phyloP scores from a whole-genome alignment of 371 early-diverging fungal genomes.

The Batkoa obscura region DNA sequence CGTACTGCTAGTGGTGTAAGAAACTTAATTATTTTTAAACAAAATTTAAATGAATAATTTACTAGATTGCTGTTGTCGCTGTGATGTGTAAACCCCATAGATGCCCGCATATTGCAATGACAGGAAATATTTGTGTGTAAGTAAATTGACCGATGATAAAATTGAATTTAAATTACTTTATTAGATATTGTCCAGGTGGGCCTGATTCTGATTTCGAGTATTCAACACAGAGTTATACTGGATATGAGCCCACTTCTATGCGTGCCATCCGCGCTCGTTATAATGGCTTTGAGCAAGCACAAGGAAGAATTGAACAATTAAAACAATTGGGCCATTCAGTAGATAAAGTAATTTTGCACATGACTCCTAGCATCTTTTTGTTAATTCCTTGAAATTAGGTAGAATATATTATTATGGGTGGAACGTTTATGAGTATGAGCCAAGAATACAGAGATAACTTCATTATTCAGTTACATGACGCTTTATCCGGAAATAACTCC shows the following conservation, averaged over 20 bases:
- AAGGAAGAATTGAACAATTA: conserved; percentile 93
- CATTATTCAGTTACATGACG: conserved; percentile 94
- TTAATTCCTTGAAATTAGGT: no score
- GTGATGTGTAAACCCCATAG: conserved; percentile 99
- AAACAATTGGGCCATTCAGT: conserved; percentile 89
- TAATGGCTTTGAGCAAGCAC: conserved; percentile 95
- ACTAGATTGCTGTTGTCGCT: conserved; percentile 95
- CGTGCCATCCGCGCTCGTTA: conserved; percentile 98
- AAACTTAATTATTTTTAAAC: conserved; percentile 1
- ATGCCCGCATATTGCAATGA: conserved; percentile 99
- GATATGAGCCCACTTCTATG: conserved; percentile 99
- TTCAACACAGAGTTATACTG: conserved; percentile 99
- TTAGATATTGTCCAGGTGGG: conserved; percentile 99
- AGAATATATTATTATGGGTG: conserved; percentile 99
- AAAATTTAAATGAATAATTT: not conserved
- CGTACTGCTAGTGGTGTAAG: conserved; percentile 96
- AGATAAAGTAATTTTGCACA: conserved; percentile 68
- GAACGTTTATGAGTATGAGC: conserved; percentile 97
- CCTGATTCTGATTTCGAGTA: conserved; percentile 99
- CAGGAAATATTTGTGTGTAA: conserved; percentile 99
- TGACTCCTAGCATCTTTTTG: not conserved
- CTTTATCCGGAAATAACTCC: conserved; percentile 85
- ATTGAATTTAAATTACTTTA: no score
- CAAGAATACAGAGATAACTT: conserved; percentile 97
- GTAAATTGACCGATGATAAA: no score